These are phyloP conservation scores for Populus trichocarpa DNA, from an alignment of 441 rosid genomes.

Conservation along the genomic window DNA sequence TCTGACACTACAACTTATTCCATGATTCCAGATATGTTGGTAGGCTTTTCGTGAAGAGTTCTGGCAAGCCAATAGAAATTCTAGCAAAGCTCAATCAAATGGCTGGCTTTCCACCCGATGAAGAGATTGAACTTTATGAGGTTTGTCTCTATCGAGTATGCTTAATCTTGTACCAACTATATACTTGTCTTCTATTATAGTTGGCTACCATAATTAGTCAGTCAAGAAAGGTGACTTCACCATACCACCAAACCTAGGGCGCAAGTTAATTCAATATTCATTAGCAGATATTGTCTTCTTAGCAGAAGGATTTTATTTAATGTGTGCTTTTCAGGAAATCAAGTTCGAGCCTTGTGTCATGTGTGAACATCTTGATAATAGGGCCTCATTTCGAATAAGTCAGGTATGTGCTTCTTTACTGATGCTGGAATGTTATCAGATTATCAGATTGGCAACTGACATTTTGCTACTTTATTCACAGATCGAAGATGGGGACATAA, in stretches of 20 bases:
- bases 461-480: conserved; percentile 28
- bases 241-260: background rate
- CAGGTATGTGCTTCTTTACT: conserved; percentile 50
- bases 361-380: conserved; percentile 95
- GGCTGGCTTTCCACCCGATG: conserved; percentile 89
- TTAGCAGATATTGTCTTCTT: conserved; percentile 9
- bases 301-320: conserved; percentile 14
- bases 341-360: conserved; percentile 89
- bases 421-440: conserved; percentile 15
- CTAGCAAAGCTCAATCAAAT: conserved; percentile 69
- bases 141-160: conserved; percentile 32
- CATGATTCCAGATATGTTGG: conserved; percentile 71
- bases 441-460: conserved; percentile 2
- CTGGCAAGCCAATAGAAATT: conserved; percentile 76
- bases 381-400: conserved; percentile 61
- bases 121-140: conserved; percentile 91
- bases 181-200: background rate
- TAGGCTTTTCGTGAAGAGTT: conserved; percentile 75
- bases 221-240: background rate
- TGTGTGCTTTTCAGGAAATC: conserved; percentile 64
- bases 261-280: background rate
- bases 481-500: conserved; percentile 98
- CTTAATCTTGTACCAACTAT: background rate
- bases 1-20: conserved; percentile 21
- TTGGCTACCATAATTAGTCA: background rate